Percentiles rank a stretch among this genome's conserved stretches.
These are phyloP conservation scores for Debaryomyces fabryi DNA, from an alignment of 1,139 yeast species.

Conservation along the genomic window DNA sequence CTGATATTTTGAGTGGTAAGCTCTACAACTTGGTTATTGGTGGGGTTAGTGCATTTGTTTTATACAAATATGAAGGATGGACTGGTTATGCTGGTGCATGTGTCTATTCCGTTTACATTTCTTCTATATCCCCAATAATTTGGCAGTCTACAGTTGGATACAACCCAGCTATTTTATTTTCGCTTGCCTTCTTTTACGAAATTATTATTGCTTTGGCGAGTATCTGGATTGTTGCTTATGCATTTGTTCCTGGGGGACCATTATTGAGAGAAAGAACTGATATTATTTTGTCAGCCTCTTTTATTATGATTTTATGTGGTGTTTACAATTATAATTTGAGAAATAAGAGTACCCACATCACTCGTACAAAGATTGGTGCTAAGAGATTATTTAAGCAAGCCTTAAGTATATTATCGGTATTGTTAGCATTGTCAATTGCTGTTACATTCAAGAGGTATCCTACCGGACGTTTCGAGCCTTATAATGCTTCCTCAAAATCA, in stretches of 20 bases:
- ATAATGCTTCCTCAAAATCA: constrained; percentile 71
- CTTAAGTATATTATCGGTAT: constrained; percentile 27
- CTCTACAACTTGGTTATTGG: constrained; percentile 43
- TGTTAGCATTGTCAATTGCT: constrained; percentile 35
- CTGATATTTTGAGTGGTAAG: constrained; percentile 28
- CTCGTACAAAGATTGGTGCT: constrained; percentile 24
- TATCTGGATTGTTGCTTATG: constrained; percentile 97
- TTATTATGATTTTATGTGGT: constrained; percentile 49
- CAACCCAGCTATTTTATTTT: constrained; percentile 60
- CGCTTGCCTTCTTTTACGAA: constrained; percentile 57
- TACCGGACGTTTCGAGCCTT: constrained; percentile 63
- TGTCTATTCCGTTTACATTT: constrained; percentile 62
- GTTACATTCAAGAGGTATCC: constrained; percentile 64
- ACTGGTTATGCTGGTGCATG: constrained; percentile 80
- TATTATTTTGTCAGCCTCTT: constrained; percentile 54
- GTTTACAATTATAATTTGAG: constrained; percentile 37
- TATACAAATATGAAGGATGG: constrained; percentile 70
- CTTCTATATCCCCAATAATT: constrained; percentile 64
- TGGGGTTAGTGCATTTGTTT: constrained; percentile 49
- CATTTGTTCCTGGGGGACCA: constrained; percentile 95
- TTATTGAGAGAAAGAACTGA: constrained; percentile 86
- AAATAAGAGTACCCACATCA: constrained; percentile 22
- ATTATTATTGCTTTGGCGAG: constrained; percentile 70
- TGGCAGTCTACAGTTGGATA: constrained; percentile 61
- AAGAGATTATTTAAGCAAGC: constrained; percentile 28